Percentiles rank a stretch among this genome's conserved stretches.
Evolutionary conservation across 1,139 yeast genomes (phyloP).

Genomic region (Petasospora rhodanensis): DNA sequence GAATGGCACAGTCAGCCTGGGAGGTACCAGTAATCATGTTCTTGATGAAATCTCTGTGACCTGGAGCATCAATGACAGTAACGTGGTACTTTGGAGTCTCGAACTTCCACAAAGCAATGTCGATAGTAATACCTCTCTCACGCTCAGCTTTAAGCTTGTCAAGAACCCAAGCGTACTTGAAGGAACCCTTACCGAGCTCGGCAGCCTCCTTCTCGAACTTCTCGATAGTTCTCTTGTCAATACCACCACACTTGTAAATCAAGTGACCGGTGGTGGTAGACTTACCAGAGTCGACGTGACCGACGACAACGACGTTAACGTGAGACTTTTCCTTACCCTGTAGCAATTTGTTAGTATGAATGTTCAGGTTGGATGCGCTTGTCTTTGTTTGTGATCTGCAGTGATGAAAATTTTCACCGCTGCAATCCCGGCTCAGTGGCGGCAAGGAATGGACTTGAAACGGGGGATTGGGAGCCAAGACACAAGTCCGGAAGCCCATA

Average conservation of each 20-base stretch:
- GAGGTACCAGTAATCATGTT: constrained; percentile 91
- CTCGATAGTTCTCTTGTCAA: constrained; percentile 97
- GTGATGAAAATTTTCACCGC: constrained; percentile 4
- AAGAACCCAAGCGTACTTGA: constrained; percentile 97
- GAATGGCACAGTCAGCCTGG: constrained; percentile 90
- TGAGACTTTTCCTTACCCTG: constrained; percentile 92
- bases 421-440: too few relatives aligned
- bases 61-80: constrained; percentile 92
- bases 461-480: too few relatives aligned
- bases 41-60: constrained; percentile 97
- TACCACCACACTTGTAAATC: constrained; percentile 91
- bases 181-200: constrained; percentile 96
- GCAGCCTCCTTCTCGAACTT: constrained; percentile 99
- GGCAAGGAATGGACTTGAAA: too few relatives aligned
- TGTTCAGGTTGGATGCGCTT: too few relatives aligned
- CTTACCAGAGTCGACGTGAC: constrained; percentile 99
- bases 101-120: constrained; percentile 93
- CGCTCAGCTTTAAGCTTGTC: constrained; percentile 96
- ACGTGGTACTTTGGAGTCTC: constrained; percentile 93
- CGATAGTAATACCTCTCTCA: constrained; percentile 96
- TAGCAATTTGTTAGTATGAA: constrained; percentile 6
- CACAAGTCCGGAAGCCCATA: too few relatives aligned
- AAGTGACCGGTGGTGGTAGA: constrained; percentile 98
- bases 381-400: too few relatives aligned
- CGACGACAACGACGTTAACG: constrained; percentile 99